These are phyloP conservation scores for Alternaria arbusti DNA, from an alignment of 2,329 filamentous ascomycete genomes.

Conservation along the genomic window DNA sequence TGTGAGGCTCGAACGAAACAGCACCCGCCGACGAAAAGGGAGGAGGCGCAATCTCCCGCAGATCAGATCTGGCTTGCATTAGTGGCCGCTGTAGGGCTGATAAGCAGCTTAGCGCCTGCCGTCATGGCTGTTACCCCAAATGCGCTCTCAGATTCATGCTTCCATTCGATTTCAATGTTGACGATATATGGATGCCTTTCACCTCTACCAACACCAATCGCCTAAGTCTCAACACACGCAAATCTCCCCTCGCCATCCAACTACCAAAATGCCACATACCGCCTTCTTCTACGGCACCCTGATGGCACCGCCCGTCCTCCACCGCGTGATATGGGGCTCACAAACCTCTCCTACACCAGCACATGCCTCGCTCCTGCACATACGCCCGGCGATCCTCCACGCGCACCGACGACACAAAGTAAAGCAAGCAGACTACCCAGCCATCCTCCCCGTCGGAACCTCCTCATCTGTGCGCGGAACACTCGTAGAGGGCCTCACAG, in stretches of 20 bases:
- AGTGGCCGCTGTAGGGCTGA: constrained; percentile 29
- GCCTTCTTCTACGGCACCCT: constrained; percentile 74
- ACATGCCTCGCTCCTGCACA: constrained; percentile 63
- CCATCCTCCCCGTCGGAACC: constrained; percentile 60
- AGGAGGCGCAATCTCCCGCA: neutral
- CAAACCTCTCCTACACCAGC: constrained; percentile 56
- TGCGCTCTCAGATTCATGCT: neutral
- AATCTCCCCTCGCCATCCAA: neutral
- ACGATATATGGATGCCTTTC: neutral
- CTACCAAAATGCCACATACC: constrained; percentile 49
- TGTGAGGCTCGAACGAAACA: neutral
- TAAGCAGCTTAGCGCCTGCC: constrained; percentile 12
- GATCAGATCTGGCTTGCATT: constrained; percentile 23
- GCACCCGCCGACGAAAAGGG: constrained; percentile 1
- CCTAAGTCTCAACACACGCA: neutral
- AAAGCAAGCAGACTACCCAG: constrained; percentile 76
- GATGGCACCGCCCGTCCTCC: constrained; percentile 88
- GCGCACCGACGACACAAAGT: constrained; percentile 76
- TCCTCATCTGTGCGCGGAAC: constrained; percentile 68
- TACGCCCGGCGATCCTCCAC: constrained; percentile 77
- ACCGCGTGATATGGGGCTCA: constrained; percentile 77
- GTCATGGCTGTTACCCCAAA: neutral
- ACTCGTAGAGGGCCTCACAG: constrained; percentile 76
- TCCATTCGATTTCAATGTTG: neutral
- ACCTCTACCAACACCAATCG: constrained; percentile 14